Evolutionary conservation across 495 filamentous ascomycete species (phyloP).

Genomic region (Penicillium herquei): DNA sequence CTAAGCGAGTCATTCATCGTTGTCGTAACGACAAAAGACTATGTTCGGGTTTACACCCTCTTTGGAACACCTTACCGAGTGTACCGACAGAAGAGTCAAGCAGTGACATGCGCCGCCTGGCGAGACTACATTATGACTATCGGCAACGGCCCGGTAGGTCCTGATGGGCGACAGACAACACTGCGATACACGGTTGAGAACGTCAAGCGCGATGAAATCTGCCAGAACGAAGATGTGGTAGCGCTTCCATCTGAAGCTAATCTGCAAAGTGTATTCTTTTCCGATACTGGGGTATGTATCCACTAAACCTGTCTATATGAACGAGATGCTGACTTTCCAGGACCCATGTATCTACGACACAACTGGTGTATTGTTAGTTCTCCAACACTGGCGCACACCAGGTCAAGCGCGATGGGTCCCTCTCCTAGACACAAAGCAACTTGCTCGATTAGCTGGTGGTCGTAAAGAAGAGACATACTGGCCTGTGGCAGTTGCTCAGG

Average conservation of each 20-base stretch:
- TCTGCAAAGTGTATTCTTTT: constrained; percentile 85
- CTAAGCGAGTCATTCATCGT: constrained; percentile 88
- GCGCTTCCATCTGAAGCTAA: constrained; percentile 71
- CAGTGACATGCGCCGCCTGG: constrained; percentile 90
- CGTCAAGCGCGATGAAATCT: constrained; percentile 86
- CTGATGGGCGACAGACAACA: constrained; percentile 65
- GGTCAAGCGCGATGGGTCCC: constrained; percentile 90
- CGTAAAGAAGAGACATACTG: constrained; percentile 89
- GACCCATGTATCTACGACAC: constrained; percentile 95
- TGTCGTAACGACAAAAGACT: constrained; percentile 77
- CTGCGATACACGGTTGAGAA: constrained; percentile 90
- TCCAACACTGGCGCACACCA: constrained; percentile 85
- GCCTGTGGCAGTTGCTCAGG: constrained; percentile 88
- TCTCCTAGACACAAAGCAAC: constrained; percentile 78
- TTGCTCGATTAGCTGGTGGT: constrained; percentile 78
- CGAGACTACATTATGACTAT: constrained; percentile 91
- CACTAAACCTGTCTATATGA: neutral
- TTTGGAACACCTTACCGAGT: constrained; percentile 87
- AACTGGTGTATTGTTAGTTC: constrained; percentile 78
- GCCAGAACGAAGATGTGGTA: constrained; percentile 88
- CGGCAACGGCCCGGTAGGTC: constrained; percentile 82
- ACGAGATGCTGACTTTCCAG: constrained; percentile 35
- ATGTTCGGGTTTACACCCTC: constrained; percentile 88
- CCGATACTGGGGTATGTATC: constrained; percentile 69
- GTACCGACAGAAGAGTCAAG: constrained; percentile 87